Conservation (phyloP, 129 eudicot genomes). For the Dittrichia graveolens region DNA sequence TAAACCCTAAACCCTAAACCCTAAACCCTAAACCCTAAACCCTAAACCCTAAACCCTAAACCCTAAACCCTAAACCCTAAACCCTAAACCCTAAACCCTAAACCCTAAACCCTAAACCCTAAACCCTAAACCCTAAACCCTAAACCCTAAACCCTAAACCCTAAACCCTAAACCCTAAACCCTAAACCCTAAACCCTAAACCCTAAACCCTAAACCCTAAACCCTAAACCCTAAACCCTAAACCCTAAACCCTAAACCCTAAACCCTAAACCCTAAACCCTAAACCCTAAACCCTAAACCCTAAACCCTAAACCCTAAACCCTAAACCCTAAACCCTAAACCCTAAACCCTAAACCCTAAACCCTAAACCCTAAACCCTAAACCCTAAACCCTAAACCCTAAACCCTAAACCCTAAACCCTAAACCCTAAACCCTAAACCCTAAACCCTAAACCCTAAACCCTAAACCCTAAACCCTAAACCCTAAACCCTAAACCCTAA, state of each 20-base stretch:
- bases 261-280: conserved; percentile 9
- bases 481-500: conserved; percentile 7
- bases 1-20: background rate
- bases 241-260: conserved; percentile 15
- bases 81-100: conserved; percentile 24
- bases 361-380: conserved; percentile 17
- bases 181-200: conserved; percentile 18
- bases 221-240: conserved; percentile 18
- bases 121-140: conserved; percentile 32
- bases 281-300: conserved; percentile 7
- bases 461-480: background rate
- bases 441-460: conserved; percentile 19
- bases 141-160: conserved; percentile 34
- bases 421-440: conserved; percentile 10
- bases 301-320: conserved; percentile 3
- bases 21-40: conserved; percentile 25
- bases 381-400: conserved; percentile 22
- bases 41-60: conserved; percentile 32
- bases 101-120: conserved; percentile 32
- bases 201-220: conserved; percentile 9
- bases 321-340: conserved; percentile 22
- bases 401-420: conserved; percentile 14
- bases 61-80: conserved; percentile 29
- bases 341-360: conserved; percentile 23
- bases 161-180: conserved; percentile 35